Conservation (phyloP, 495 filamentous ascomycete genomes). For the Aeminium ludgeri region DNA sequence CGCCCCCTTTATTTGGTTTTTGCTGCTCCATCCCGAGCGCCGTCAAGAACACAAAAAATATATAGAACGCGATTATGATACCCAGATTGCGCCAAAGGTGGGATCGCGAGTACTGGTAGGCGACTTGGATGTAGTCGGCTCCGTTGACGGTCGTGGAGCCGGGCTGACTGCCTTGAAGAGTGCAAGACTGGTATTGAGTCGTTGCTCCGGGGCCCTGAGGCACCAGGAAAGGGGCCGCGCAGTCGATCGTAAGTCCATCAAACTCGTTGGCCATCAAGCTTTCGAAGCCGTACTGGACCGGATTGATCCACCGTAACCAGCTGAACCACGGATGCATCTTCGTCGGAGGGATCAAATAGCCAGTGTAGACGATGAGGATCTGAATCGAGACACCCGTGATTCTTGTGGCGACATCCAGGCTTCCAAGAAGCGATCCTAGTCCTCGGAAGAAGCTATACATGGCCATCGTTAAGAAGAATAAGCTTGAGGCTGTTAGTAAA, state of each 20-base stretch:
- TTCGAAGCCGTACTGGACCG: conserved; percentile 47
- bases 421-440: conserved; percentile 45
- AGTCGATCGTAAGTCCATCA: conserved; percentile 28
- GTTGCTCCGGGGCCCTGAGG: conserved; percentile 32
- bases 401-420: conserved; percentile 48
- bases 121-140: conserved; percentile 6
- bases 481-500: too few species aligned
- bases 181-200: conserved; percentile 17
- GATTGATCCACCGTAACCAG: conserved; percentile 65
- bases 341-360: conserved; percentile 54
- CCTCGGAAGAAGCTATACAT: conserved; percentile 70
- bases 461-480: conserved; percentile 47
- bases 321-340: conserved; percentile 69
- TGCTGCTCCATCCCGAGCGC: conserved; percentile 46
- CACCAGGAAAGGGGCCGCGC: conserved; percentile 32
- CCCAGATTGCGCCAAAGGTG: conserved; percentile 8
- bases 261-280: conserved; percentile 31
- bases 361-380: conserved; percentile 61
- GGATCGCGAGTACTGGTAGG: conserved; percentile 21
- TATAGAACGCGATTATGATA: conserved; percentile 44
- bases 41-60: conserved; percentile 40
- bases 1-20: conserved; percentile 56
- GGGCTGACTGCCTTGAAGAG: conserved; percentile 7
- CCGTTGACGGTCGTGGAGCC: conserved; percentile 5
- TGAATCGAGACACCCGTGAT: conserved; percentile 47